Conservation (phyloP, 768 basidiomycete genomes). For the Hericium alpestre region DNA sequence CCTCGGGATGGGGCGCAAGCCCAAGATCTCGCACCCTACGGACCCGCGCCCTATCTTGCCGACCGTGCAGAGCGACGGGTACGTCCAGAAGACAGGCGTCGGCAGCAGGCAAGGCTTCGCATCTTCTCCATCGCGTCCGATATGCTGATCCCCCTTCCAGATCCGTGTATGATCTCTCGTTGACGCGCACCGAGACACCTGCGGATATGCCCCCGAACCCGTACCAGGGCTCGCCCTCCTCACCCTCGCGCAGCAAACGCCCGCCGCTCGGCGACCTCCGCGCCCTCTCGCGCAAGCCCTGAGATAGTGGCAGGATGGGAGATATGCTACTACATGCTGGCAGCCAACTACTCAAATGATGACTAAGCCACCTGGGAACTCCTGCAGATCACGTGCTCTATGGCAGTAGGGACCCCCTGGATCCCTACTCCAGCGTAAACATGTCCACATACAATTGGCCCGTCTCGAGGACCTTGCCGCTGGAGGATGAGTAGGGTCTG, state of each 20-base stretch:
- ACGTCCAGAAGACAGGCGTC: slow-evolving; percentile 18
- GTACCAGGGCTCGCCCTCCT: slow-evolving; percentile 17
- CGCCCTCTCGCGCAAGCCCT: slow-evolving; percentile 49
- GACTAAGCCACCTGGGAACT: too few species aligned
- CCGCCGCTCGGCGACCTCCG: slow-evolving; percentile 56
- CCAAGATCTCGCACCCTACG: slow-evolving; percentile 77
- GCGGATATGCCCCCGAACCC: slow-evolving; percentile 22
- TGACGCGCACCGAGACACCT: slow-evolving; percentile 30
- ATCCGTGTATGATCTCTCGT: slow-evolving; percentile 56
- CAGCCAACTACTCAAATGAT: too few species aligned
- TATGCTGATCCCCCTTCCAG: slow-evolving; percentile 24
- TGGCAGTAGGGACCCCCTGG: too few species aligned
- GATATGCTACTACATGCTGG: too few species aligned
- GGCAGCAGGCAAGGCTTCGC: background rate
- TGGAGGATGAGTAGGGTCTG: too few species aligned
- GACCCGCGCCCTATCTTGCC: slow-evolving; percentile 67
- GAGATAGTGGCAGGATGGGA: too few species aligned
- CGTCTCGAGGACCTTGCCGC: too few species aligned
- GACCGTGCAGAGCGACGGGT: slow-evolving; percentile 34
- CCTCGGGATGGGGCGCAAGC: slow-evolving; percentile 35
- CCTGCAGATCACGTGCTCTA: too few species aligned
- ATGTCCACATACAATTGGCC: too few species aligned
- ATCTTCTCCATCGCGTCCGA: background rate
- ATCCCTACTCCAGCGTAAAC: too few species aligned
- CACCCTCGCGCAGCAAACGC: slow-evolving; percentile 23